phyloP scores from a whole-genome alignment of 2,329 filamentous ascomycete genomes.

The Acarospora socialis region DNA sequence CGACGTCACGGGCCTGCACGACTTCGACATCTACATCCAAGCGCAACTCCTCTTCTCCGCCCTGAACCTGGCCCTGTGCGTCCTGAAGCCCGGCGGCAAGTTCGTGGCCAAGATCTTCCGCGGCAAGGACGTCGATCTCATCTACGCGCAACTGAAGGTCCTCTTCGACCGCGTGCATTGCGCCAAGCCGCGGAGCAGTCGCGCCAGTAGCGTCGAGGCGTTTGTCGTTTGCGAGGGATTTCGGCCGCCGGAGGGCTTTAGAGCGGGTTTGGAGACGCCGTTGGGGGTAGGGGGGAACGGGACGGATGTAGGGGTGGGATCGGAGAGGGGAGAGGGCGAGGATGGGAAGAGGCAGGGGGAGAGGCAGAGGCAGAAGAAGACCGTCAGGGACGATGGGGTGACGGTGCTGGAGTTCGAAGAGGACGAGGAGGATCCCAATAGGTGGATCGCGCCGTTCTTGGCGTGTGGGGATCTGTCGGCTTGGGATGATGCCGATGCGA shows the following conservation, averaged over 20 bases:
- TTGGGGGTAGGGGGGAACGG: conserved; percentile 57
- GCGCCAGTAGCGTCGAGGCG: conserved; percentile 92
- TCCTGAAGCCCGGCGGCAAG: conserved; percentile 81
- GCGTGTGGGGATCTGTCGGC: conserved; percentile 93
- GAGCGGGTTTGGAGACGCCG: conserved; percentile 60
- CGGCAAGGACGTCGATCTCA: conserved; percentile 83
- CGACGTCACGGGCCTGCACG: conserved; percentile 90
- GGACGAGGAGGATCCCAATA: conserved; percentile 31
- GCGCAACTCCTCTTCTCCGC: conserved; percentile 89
- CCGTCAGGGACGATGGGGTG: conserved; percentile 32
- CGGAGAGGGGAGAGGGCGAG: conserved; percentile 18
- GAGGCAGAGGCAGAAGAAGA: conserved; percentile 16
- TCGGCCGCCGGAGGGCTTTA: conserved; percentile 60
- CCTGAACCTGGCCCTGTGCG: conserved; percentile 81
- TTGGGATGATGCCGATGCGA: conserved; percentile 94
- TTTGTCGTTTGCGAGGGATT: conserved; percentile 95
- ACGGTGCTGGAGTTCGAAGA: conserved; percentile 33
- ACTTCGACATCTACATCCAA: conserved; percentile 96
- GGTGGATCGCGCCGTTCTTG: conserved; percentile 88
- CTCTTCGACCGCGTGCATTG: conserved; percentile 81
- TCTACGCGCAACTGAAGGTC: conserved; percentile 85
- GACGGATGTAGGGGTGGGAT: conserved; percentile 38
- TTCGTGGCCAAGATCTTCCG: conserved; percentile 98
- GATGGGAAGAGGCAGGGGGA: conserved; percentile 14
- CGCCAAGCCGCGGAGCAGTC: conserved; percentile 82